Base-by-base conservation (phyloP, 2,329 filamentous ascomycete genomes). In the Metarhizium robertsii region DNA sequence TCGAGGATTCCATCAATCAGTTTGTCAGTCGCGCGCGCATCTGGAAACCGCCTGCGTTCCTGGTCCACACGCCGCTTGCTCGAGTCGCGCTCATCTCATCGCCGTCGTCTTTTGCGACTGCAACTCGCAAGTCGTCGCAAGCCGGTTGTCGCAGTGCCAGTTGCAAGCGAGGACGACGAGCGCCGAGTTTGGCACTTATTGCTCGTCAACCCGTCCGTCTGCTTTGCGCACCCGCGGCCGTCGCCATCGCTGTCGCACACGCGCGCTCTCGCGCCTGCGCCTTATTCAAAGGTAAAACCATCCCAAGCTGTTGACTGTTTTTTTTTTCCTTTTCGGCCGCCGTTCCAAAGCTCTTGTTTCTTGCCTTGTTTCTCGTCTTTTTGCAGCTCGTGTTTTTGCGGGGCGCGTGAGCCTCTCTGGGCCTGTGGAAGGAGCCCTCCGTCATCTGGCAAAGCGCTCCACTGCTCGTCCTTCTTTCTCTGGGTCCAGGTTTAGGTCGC, bases 231-330 rank as follows among this genome's bases (percentile, higher is more conserved):
- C 43, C 36, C 42, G 57, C 50, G 53, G 57, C 55, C 30, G 46
- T 49, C 54, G 54, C 34, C 52, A 36, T 42, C 32, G 16, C 34
- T 43, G 57, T 57, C 57, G 57, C 59, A 57, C 57, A 53, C 54
- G 57, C 55, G 58, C 58, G 36, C 34, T 38, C 18, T 55, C 52
- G 59, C 59, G 59, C 53, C 54, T 29, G 55, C 42, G 58, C 51
- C 47, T 25, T 42, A 7, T 25, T 53, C 30, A 53, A 56, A 59
- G 58, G 58, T 56, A 56, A 57, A 43, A 45, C 42, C 42, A 45
- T 8, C 42, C 42, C n/a, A 20, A 20, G 6, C 42, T 20, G n/a
- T 18, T 40, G 2, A 14, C 13, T 8, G 11, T 29, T n/a, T 36
- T n/a, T 32, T 18, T 45, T 50, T 52, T 46, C 32, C 32, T 38